These are phyloP conservation scores for Lactifluus rugatus DNA, from an alignment of 768 basidiomycete genomes.

Conservation along the genomic window DNA sequence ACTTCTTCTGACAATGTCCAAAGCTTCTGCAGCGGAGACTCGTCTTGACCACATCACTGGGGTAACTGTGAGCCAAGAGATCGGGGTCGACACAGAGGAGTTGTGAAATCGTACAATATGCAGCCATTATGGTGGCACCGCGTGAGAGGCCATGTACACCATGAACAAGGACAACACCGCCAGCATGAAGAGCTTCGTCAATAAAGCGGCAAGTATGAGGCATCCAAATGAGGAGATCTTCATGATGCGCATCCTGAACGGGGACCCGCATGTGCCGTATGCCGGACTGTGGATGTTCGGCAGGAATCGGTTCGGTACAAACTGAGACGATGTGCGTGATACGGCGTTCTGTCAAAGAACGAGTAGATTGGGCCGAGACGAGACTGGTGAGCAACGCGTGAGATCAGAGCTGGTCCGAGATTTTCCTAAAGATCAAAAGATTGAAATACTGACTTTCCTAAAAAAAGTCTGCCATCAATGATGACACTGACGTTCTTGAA, in stretches of 20 bases:
- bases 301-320: conserved; percentile 56
- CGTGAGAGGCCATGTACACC: conserved; percentile 20
- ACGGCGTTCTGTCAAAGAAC: conserved; percentile 58
- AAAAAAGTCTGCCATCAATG: conserved; percentile 55
- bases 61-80: not conserved
- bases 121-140: conserved; percentile 21
- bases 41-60: conserved; percentile 20
- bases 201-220: conserved; percentile 20
- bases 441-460: conserved; percentile 60
- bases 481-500: conserved; percentile 41
- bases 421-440: conserved; percentile 10
- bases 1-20: conserved; percentile 18
- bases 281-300: conserved; percentile 59
- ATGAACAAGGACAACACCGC: conserved; percentile 21
- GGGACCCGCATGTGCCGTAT: conserved; percentile 56
- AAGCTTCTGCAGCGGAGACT: conserved; percentile 7
- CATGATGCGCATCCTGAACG: conserved; percentile 17
- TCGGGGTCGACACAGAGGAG: not conserved
- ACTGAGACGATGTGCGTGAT: conserved; percentile 71
- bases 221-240: conserved; percentile 21
- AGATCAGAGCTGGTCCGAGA: conserved; percentile 3
- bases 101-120: conserved; percentile 7
- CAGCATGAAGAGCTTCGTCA: conserved; percentile 17
- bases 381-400: conserved; percentile 32
- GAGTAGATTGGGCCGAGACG: conserved; percentile 56